phyloP scores from a whole-genome alignment of 352 stramenopile genomes.

The Lagenidium giganteum region DNA sequence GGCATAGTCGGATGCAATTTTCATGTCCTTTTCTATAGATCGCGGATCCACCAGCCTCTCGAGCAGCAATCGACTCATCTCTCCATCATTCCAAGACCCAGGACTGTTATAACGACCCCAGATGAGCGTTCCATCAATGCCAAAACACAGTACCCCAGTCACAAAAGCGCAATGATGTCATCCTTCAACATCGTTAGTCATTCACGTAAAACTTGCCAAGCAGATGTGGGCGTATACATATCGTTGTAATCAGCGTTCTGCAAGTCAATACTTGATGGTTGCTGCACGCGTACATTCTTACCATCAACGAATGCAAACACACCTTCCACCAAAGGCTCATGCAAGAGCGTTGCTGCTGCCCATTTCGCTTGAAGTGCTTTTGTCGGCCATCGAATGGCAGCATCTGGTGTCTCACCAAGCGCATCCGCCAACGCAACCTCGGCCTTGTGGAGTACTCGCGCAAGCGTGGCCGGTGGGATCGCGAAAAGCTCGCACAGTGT shows the following conservation, averaged over 20 bases:
- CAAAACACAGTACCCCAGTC: slow-evolving; percentile 11
- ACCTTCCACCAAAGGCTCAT: neutral
- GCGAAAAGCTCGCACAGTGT: slow-evolving; percentile 10
- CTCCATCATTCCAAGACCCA: slow-evolving; percentile 15
- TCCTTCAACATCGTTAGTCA: too few species aligned
- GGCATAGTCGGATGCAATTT: slow-evolving; percentile 7
- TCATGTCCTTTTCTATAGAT: neutral
- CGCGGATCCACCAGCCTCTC: neutral
- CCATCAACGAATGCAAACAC: neutral
- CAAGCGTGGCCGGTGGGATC: slow-evolving; percentile 5
- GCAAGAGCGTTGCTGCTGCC: neutral
- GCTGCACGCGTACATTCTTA: slow-evolving; percentile 6
- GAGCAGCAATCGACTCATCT: slow-evolving; percentile 1
- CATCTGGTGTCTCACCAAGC: too few species aligned
- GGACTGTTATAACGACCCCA: slow-evolving; percentile 14
- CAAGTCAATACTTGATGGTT: slow-evolving; percentile 6
- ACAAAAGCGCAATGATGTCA: too few species aligned
- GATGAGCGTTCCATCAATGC: slow-evolving; percentile 4
- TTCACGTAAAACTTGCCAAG: too few species aligned
- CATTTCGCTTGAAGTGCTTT: neutral
- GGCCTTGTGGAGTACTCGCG: neutral
- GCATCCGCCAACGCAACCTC: neutral
- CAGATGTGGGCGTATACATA: too few species aligned
- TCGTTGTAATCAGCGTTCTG: slow-evolving; percentile 15
- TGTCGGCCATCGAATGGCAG: too few species aligned